Percentiles rank a stretch among this genome's conserved stretches.
These are phyloP conservation scores for Macaranga tanarius DNA, from an alignment of 441 rosid species.

Conservation along the genomic window DNA sequence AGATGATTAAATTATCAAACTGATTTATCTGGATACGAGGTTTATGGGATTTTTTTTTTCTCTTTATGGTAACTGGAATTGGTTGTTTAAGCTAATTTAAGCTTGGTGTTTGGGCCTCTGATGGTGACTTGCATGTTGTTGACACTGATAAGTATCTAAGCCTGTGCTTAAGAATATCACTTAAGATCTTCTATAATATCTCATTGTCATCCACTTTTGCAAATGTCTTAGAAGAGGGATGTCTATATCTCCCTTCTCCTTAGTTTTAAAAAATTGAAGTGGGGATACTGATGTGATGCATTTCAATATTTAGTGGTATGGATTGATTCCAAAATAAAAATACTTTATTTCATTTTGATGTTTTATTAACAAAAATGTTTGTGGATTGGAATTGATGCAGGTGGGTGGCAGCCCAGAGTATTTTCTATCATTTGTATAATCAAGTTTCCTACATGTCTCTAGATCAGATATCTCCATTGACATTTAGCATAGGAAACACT, in stretches of 20 bases:
- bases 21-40: no score
- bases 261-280: not conserved
- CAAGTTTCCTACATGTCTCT: slow-evolving; percentile 97
- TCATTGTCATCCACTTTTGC: not conserved
- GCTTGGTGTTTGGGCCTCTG: not conserved
- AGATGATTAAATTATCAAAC: not conserved
- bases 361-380: slow-evolving; percentile 22
- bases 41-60: not conserved
- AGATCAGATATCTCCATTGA: slow-evolving; percentile 83
- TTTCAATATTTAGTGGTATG: slow-evolving; percentile 7
- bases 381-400: slow-evolving; percentile 44
- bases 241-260: not conserved
- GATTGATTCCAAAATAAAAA: not conserved
- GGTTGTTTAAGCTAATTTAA: not conserved
- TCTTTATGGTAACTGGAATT: not conserved
- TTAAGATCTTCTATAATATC: not conserved
- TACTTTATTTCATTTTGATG: not conserved
- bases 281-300: not conserved
- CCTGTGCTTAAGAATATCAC: not conserved
- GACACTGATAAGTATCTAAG: not conserved
- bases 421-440: slow-evolving; percentile 90
- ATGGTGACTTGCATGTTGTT: not conserved
- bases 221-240: not conserved
- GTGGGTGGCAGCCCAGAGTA: slow-evolving; percentile 95
- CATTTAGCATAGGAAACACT: slow-evolving; percentile 89